Percentiles rank a stretch among this genome's conserved stretches.
Evolutionary conservation across 164 flowering plant species (phyloP).

Genomic region (Aristolochia fimbriata): DNA sequence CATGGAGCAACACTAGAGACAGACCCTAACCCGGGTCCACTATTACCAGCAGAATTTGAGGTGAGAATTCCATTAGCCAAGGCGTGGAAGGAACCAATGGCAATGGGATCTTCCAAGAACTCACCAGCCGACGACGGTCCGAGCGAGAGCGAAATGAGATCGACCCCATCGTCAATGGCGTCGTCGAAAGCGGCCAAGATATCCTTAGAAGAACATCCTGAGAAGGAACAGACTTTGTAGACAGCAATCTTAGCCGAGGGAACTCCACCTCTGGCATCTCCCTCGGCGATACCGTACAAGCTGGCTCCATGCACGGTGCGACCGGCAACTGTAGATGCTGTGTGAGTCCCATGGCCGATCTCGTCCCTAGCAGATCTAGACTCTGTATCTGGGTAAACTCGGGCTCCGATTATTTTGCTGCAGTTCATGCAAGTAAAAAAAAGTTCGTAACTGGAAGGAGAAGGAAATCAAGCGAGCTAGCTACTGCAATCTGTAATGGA

Average conservation of each 20-base stretch:
- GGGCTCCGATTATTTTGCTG: conserved; percentile 7
- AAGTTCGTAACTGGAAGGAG: background rate
- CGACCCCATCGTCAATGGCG: conserved; percentile 5
- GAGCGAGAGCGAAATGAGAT: conserved; percentile 2
- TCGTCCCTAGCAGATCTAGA: background rate
- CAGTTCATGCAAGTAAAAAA: no score
- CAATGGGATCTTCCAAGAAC: background rate
- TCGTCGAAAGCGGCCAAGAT: background rate
- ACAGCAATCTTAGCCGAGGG: conserved; percentile 6
- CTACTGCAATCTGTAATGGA: no score
- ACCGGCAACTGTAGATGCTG: conserved; percentile 5
- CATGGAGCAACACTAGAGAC: background rate
- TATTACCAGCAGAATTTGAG: conserved; percentile 1
- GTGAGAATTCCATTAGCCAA: conserved; percentile 3
- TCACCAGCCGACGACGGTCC: background rate
- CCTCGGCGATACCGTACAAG: background rate
- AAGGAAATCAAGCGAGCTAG: background rate
- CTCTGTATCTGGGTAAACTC: background rate
- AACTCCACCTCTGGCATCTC: conserved; percentile 2
- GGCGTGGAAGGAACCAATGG: conserved; percentile 13
- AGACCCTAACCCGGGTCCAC: background rate
- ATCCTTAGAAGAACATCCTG: background rate
- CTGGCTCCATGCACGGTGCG: background rate
- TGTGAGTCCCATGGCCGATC: conserved; percentile 1
- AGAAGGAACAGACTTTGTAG: conserved; percentile 1